Evolutionary conservation across 2,329 filamentous ascomycete genomes (phyloP), one percentile per base, ranked within the genome.

Genomic region (Arachnomyces sp.): DNA sequence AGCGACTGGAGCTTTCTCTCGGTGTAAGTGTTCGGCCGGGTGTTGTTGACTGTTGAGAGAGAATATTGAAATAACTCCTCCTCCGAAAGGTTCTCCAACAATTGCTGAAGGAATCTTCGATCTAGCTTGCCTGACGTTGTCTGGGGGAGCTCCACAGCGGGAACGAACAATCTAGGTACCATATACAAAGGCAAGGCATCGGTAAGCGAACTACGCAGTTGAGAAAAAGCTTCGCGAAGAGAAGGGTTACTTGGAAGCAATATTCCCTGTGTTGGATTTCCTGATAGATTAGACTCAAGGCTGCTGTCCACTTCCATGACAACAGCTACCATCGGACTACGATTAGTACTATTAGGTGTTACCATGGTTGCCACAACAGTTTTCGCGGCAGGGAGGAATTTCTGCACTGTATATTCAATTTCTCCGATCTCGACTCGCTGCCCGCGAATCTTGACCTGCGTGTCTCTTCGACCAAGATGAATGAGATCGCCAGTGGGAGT

Each of bases 341-440:
- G n/a, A n/a, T 44, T 33, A 12, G 31, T 35, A 33, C 8, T 21
- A 12, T n/a, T n/a, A n/a, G 39, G 34, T 7, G 32, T 28, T 15
- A 44, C 36, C 18, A 44, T 34, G n/a, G n/a, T n/a, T n/a, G n/a
- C n/a, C n/a, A n/a, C n/a, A n/a, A n/a, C n/a, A n/a, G n/a, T n/a
- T n/a, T n/a, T n/a, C n/a, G n/a, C n/a, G n/a, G n/a, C n/a, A n/a
- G n/a, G n/a, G n/a, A n/a, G n/a, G n/a, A n/a, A n/a, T n/a, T n/a
- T n/a, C n/a, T n/a, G n/a, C n/a, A n/a, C n/a, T n/a, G n/a, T n/a
- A n/a, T 51, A 54, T 50, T 96, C 89, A 51, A 96, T 95, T 51
- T 96, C 92, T 47, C 84, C 84, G 34, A 96, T 78, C 66, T 98
- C 92, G 51, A 98, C 94, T 45, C 90, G 77, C 73, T 95, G 96